A percentile compares a stretch with the other conserved stretches of the same genome.
These are phyloP conservation scores for Akanthomyces uredinophilus DNA, from an alignment of 2,329 filamentous ascomycete genomes.

Conservation along the genomic window DNA sequence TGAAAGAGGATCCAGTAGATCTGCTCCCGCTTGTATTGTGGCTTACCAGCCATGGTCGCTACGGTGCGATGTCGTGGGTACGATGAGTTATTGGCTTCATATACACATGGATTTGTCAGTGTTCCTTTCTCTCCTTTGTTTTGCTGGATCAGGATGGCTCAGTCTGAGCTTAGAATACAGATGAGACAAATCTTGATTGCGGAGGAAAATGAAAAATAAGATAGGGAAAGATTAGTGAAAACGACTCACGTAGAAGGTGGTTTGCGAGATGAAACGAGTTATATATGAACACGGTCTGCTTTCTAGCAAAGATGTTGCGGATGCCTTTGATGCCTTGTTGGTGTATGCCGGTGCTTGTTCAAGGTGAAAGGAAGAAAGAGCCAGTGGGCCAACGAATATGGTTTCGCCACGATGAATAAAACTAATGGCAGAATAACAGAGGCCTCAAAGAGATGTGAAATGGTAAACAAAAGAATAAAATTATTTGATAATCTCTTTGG, in stretches of 20 bases:
- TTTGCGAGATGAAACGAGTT: neutral
- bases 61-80: neutral
- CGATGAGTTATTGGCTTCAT: neutral
- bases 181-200: no score
- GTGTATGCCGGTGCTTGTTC: neutral
- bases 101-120: neutral
- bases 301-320: neutral
- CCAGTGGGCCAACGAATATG: neutral
- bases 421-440: neutral
- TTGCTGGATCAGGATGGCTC: neutral
- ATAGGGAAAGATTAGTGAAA: neutral
- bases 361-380: neutral
- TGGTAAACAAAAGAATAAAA: neutral
- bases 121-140: neutral
- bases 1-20: slow-evolving; percentile 31
- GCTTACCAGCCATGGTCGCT: slow-evolving; percentile 29
- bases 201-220: no score
- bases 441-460: neutral
- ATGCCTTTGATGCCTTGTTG: neutral
- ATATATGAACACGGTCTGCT: no score
- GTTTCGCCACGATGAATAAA: neutral
- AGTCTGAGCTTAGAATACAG: no score
- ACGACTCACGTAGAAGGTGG: neutral
- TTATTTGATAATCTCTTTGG: neutral
- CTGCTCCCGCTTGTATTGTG: slow-evolving; percentile 30